A percentile compares a stretch with the other conserved stretches of the same genome.
Evolutionary conservation across 164 flowering plant species (phyloP).

Genomic region (Vitis vinifera): DNA sequence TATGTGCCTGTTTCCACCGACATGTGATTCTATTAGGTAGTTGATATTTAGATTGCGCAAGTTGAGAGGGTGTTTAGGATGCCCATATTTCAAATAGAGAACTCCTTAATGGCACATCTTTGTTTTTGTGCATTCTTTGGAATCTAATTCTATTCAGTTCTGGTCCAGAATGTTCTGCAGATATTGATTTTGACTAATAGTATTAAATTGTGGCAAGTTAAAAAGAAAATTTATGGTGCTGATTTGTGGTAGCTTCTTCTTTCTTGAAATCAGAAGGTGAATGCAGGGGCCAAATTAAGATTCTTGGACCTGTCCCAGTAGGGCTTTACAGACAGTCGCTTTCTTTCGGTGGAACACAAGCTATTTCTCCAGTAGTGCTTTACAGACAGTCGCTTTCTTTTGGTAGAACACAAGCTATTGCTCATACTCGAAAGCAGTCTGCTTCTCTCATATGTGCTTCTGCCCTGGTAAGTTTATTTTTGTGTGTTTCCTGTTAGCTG

Average conservation of each 20-base stretch:
- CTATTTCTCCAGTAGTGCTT: conserved; percentile 11
- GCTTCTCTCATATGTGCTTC: conserved; percentile 33
- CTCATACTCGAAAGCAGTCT: conserved; percentile 12
- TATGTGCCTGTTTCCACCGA: too few species aligned
- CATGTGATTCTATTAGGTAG: background rate
- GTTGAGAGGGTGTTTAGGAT: background rate
- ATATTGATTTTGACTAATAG: background rate
- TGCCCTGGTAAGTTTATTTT: conserved; percentile 35
- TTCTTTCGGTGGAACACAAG: conserved; percentile 14
- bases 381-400: conserved; percentile 18
- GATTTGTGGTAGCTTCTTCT: background rate
- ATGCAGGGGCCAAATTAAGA: background rate
- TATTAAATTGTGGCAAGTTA: too few species aligned
- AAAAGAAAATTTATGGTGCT: background rate
- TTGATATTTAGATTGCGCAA: background rate
- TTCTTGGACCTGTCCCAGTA: conserved; percentile 5
- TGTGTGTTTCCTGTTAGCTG: background rate
- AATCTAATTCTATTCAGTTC: background rate
- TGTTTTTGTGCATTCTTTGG: background rate
- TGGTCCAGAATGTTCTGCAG: background rate
- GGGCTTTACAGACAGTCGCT: conserved; percentile 14
- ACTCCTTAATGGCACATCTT: background rate
- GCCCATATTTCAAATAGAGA: background rate
- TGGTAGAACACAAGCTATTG: conserved; percentile 10
- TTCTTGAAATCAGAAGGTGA: conserved; percentile 2